A percentile compares a stretch with the other conserved stretches of the same genome.
These are phyloP conservation scores for Tolypocladium sp. DNA, from an alignment of 2,329 filamentous ascomycete species.

Conservation along the genomic window DNA sequence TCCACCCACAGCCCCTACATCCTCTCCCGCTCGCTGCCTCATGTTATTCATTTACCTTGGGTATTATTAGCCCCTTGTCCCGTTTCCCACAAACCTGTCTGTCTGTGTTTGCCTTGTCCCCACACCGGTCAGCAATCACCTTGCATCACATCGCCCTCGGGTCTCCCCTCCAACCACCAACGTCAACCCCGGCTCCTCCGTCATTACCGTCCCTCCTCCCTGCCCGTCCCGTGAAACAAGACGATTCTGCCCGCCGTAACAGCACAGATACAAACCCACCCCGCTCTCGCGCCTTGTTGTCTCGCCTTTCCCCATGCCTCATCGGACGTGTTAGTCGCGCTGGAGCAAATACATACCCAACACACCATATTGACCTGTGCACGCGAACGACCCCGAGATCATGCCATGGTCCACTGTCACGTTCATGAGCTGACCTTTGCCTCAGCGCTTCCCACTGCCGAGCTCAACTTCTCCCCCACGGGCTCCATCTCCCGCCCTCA, in stretches of 20 bases:
- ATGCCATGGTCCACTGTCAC: conserved; percentile 16
- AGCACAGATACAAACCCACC: neutral
- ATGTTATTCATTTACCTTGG: neutral
- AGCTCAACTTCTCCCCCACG: conserved; percentile 8
- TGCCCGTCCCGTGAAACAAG: neutral
- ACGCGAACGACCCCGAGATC: neutral
- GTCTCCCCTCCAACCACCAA: neutral
- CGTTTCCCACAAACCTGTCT: neutral
- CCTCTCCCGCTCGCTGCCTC: neutral
- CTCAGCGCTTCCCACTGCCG: conserved; percentile 13
- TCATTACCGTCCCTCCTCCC: neutral
- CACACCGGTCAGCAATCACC: conserved; percentile 5
- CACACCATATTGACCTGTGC: neutral
- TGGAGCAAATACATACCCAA: neutral
- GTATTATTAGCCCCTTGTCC: neutral
- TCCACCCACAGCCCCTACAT: neutral
- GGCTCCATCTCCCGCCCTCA: neutral
- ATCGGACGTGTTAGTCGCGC: neutral
- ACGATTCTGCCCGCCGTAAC: neutral
- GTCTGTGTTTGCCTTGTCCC: neutral
- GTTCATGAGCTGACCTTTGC: conserved; percentile 17
- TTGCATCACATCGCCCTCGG: neutral
- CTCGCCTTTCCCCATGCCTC: neutral
- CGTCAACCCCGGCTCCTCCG: neutral
- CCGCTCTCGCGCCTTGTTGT: neutral